These are phyloP conservation scores for Colletotrichum sp. DNA, from an alignment of 2,329 filamentous ascomycete genomes.

Conservation along the genomic window DNA sequence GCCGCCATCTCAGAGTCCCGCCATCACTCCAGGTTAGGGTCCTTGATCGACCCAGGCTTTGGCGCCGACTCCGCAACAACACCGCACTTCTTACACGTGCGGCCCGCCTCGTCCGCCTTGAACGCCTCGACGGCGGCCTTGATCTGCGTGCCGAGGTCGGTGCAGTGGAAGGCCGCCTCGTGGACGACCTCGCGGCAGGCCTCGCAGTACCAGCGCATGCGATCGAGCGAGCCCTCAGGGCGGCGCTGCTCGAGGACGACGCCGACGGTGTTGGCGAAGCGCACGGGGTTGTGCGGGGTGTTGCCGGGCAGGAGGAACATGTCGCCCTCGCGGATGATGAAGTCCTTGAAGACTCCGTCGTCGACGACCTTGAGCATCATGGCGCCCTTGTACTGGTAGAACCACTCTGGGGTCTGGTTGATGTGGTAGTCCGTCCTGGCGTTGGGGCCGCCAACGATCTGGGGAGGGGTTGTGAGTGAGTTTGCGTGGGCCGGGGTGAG, in stretches of 20 bases:
- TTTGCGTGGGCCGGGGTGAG: neutral
- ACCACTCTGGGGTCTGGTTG: constrained; percentile 95
- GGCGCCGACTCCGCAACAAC: constrained; percentile 75
- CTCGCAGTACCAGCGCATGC: constrained; percentile 89
- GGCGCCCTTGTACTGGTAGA: constrained; percentile 92
- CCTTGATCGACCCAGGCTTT: constrained; percentile 59
- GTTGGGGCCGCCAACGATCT: constrained; percentile 95
- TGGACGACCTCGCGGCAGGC: constrained; percentile 76
- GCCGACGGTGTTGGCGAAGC: constrained; percentile 93
- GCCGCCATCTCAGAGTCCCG: too few relatives aligned
- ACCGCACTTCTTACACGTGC: constrained; percentile 81
- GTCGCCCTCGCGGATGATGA: constrained; percentile 89
- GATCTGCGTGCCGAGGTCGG: constrained; percentile 91
- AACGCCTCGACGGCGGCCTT: constrained; percentile 89
- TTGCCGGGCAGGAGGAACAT: constrained; percentile 94
- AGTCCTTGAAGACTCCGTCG: constrained; percentile 73
- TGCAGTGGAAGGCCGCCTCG: constrained; percentile 87
- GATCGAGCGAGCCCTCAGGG: constrained; percentile 72
- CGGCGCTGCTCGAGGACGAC: constrained; percentile 89
- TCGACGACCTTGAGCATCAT: constrained; percentile 96
- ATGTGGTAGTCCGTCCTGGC: constrained; percentile 98
- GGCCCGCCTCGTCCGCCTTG: constrained; percentile 66
- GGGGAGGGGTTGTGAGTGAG: neutral
- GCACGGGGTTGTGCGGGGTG: constrained; percentile 94
- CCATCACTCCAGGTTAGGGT: constrained; percentile 57